A percentile compares a stretch with the other conserved stretches of the same genome.
Conservation (phyloP, 345 rosid genomes). For the Adansonia digitata region DNA sequence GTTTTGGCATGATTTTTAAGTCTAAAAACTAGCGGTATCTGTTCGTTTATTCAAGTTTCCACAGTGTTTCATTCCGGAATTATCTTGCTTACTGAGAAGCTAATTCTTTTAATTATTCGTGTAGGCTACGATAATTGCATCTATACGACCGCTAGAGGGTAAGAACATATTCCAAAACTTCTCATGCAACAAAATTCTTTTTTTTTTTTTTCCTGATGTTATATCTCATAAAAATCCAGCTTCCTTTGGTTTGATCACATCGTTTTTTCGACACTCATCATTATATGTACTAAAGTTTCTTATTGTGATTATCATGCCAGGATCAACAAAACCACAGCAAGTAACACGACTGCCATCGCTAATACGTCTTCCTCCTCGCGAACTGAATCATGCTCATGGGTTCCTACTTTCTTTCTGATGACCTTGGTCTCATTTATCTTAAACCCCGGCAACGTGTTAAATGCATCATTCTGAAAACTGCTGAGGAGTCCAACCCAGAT, state of each 20-base stretch:
- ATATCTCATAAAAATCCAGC: neutral
- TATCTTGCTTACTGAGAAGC: neutral
- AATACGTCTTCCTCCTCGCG: slow-evolving; percentile 27
- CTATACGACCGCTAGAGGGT: slow-evolving; percentile 37
- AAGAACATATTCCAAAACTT: slow-evolving; percentile 16
- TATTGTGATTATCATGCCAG: slow-evolving; percentile 29
- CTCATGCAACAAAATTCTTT: neutral
- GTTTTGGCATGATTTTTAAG: neutral
- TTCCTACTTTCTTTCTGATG: neutral
- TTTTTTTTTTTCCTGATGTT: neutral
- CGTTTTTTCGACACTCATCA: too few relatives aligned
- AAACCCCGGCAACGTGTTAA: neutral
- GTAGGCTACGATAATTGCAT: slow-evolving; percentile 67
- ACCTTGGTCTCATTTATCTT: neutral
- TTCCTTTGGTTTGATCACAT: neutral
- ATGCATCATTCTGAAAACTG: neutral
- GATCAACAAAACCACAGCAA: slow-evolving; percentile 44
- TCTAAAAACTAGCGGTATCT: neutral
- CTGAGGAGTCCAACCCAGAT: neutral
- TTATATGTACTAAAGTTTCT: neutral
- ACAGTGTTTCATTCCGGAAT: neutral
- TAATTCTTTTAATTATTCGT: slow-evolving; percentile 13
- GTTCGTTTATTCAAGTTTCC: neutral
- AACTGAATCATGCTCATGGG: neutral
- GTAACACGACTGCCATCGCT: slow-evolving; percentile 42